Evolutionary conservation across 2,329 filamentous ascomycete species (phyloP), one percentile per base, ranked within the genome.

Genomic region (Beauveria varroae): DNA sequence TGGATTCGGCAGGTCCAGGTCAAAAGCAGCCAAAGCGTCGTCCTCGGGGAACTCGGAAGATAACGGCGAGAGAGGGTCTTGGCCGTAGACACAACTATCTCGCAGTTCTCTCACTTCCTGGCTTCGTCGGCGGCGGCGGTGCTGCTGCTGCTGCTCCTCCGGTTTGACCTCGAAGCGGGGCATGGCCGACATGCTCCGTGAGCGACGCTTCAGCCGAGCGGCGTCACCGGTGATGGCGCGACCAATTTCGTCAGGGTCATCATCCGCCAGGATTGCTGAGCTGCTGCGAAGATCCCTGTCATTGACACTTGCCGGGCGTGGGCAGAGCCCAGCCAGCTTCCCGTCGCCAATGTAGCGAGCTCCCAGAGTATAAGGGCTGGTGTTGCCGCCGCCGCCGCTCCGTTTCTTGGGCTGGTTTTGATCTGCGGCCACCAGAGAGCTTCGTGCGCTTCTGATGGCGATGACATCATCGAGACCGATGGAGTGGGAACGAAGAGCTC

Each of bases 21-120:
- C 26, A 7, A 59, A 59, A 3, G 47, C 44, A n/a, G 18, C 49
- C 47, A 59, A n/a, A 16, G 47, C 73, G 51, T 76, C 71, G 57
- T 66, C 64, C 41, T 78, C 75, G n/a, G 75, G 73, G 22, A 71
- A 71, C 49, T 74, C 71, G 3, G 81, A 82, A 4, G 81, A 81
- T 37, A 80, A 71, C 0, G 82, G 81, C 7, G 83, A 85, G 60
- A 61, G 52, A 20, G 52, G 44, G n/a, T 79, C 68, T 56, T 80
- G 74, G 1, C 76, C 77, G 1, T 77, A 77, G 51, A 79, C 80
- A 64, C 85, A 84, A 64, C 84, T 86, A 67, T 83, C 80, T 63
- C 85, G 78, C 84, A 85, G 87, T 67, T 84, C 85, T 14, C 82
- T 80, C 44, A 87, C 86, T 69, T 88, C 85, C 60, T 85, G 83